A percentile compares a stretch with the other conserved stretches of the same genome.
Conservation (phyloP, 768 basidiomycete genomes). For the Suillus variegatus region DNA sequence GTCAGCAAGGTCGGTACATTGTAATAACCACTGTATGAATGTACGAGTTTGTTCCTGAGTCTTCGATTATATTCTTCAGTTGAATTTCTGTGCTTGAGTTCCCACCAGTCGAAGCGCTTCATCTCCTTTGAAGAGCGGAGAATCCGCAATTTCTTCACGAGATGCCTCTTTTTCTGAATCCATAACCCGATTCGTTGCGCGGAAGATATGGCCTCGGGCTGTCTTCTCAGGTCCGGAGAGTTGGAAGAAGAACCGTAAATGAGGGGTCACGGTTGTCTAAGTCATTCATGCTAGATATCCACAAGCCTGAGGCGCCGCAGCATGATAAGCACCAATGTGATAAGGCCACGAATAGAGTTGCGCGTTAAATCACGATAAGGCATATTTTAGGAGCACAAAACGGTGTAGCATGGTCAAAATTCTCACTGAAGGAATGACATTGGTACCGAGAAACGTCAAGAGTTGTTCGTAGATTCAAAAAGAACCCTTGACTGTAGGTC, state of each 20-base stretch:
- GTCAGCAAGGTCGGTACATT: neutral
- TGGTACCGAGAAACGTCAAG: neutral
- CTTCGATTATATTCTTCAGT: slow-evolving; percentile 59
- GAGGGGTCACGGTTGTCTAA: neutral
- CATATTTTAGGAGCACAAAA: slow-evolving; percentile 6
- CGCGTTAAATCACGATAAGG: neutral
- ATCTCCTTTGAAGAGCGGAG: slow-evolving; percentile 39
- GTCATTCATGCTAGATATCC: neutral
- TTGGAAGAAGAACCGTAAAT: neutral
- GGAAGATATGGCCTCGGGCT: neutral
- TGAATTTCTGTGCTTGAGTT: slow-evolving; percentile 49
- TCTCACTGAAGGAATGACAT: neutral
- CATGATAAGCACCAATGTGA: slow-evolving; percentile 1
- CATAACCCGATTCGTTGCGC: neutral
- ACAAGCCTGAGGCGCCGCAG: neutral
- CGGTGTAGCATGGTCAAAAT: neutral
- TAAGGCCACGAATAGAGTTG: neutral
- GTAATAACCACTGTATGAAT: slow-evolving; percentile 14
- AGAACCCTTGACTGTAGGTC: neutral
- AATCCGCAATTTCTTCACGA: neutral
- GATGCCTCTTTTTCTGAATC: neutral
- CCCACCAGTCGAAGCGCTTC: slow-evolving; percentile 63
- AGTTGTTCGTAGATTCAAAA: neutral
- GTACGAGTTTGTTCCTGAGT: slow-evolving; percentile 57
- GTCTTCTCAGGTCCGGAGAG: neutral